Evolutionary conservation across 495 filamentous ascomycete genomes (phyloP), one percentile per base, ranked within the genome.

Genomic region (Paragyromitra xinjiangensis): DNA sequence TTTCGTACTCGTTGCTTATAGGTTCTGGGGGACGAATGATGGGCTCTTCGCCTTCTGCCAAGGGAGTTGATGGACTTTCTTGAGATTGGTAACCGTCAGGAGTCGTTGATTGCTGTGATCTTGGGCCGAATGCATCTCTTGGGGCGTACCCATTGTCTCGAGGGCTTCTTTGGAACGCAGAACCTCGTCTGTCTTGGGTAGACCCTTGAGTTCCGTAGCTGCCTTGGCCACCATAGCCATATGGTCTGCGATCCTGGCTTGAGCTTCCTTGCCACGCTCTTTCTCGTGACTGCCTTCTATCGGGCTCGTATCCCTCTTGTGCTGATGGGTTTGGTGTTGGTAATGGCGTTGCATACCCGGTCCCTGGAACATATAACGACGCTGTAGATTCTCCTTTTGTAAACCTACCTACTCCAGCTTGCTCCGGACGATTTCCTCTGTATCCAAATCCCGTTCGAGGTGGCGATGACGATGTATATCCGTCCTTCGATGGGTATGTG

Each of bases 1-100:
- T 73, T 62, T 79, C 58, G 26, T 78, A 79, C 12, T 79, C 53
- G n/a, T 44, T 77, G 1, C 66, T 37, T 44, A 51, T 19, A 19
- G 61, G 51, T 16, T 77, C 74, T 66, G n/a, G 1, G 16, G 74
- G 51, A 3, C 61, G 74, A 12, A 24, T 37, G 37, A 44, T 44
- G 24, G 3, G 24, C 29, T 65, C 70, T 24, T 51, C 64, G 6
- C 26, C 51, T 26, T 77, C 69, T n/a, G 61, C 6, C 1, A 50
- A 22, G 29, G 48, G 50, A 19, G 12, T 39, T 22, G 16, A 12
- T 69, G 37, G 22, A 2, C 48, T 8, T 22, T 40, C 61, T 59
- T 61, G 61, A 16, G 74, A 40, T 50, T 59, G 69, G 42, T 65
- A 45, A 24, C 69, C 40, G 48, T 73, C 9, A 0, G 48, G 42